These are phyloP conservation scores for Platanthera guangdongensis DNA, from an alignment of 106 monocot genomes.

Conservation along the genomic window DNA sequence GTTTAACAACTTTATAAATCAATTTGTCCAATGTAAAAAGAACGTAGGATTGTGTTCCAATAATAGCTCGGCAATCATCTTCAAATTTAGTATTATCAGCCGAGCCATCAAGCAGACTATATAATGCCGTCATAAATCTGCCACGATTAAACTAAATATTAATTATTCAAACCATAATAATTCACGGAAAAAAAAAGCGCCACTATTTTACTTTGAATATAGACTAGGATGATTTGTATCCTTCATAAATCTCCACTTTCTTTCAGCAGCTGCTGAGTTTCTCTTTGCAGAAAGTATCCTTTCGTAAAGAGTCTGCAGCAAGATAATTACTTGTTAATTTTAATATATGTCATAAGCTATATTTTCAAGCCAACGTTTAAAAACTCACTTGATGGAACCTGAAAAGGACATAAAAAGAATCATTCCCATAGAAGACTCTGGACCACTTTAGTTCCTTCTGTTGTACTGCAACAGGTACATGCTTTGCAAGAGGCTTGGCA, in stretches of 20 bases:
- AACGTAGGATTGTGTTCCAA: constrained; percentile 85
- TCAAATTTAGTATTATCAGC: constrained; percentile 88
- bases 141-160: neutral
- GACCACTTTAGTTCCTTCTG: constrained; percentile 44
- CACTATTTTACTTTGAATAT: constrained; percentile 59
- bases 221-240: constrained; percentile 44
- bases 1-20: constrained; percentile 89
- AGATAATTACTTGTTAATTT: neutral
- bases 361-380: neutral
- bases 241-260: constrained; percentile 58
- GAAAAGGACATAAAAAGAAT: constrained; percentile 87
- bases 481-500: constrained; percentile 76
- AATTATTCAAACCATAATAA: neutral
- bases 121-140: constrained; percentile 76
- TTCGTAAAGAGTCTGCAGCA: constrained; percentile 76
- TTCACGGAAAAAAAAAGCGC: neutral
- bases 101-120: constrained; percentile 75
- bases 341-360: neutral
- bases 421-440: constrained; percentile 80
- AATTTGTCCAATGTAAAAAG: constrained; percentile 94
- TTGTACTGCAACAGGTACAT: constrained; percentile 41
- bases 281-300: constrained; percentile 88
- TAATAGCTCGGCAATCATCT: constrained; percentile 81
- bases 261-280: constrained; percentile 61
- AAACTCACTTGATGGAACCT: constrained; percentile 76